Percentiles rank a stretch among this genome's conserved stretches.
These are phyloP conservation scores for Chrysosporium queenslandicum DNA, from an alignment of 2,329 filamentous ascomycete species.

Conservation along the genomic window DNA sequence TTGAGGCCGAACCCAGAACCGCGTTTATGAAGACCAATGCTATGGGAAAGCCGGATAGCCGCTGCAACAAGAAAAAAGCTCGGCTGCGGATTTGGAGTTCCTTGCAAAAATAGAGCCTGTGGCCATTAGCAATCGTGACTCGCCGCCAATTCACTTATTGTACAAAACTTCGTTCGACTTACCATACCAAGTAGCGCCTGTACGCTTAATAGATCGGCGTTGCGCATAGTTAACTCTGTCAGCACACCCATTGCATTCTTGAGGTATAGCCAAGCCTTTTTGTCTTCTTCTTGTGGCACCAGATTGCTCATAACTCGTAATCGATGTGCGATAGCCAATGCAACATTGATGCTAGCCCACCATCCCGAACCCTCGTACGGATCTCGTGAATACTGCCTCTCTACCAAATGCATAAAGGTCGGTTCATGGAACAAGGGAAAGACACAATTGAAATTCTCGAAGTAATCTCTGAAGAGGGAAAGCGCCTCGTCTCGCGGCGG, in stretches of 20 bases:
- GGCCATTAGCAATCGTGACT: neutral
- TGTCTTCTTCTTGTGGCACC: slow-evolving; percentile 80
- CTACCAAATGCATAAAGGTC: slow-evolving; percentile 95
- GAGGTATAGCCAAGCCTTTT: slow-evolving; percentile 88
- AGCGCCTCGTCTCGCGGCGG: slow-evolving; percentile 80
- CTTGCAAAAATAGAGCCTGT: slow-evolving; percentile 77
- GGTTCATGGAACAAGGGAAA: slow-evolving; percentile 95
- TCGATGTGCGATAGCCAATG: slow-evolving; percentile 83
- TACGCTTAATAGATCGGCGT: slow-evolving; percentile 88
- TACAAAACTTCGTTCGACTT: slow-evolving; percentile 20
- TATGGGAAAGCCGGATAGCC: slow-evolving; percentile 82
- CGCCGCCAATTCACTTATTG: too few species aligned
- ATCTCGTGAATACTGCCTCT: slow-evolving; percentile 83
- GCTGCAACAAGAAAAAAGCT: slow-evolving; percentile 84
- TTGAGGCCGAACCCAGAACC: slow-evolving; percentile 90
- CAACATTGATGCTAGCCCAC: slow-evolving; percentile 96
- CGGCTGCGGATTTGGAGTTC: slow-evolving; percentile 91
- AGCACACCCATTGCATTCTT: slow-evolving; percentile 95
- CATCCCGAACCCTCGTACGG: slow-evolving; percentile 92
- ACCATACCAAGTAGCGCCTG: slow-evolving; percentile 87
- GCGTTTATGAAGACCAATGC: slow-evolving; percentile 88
- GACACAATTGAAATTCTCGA: slow-evolving; percentile 98
- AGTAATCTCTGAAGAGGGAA: slow-evolving; percentile 83
- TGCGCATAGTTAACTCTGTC: slow-evolving; percentile 86
- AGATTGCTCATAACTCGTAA: slow-evolving; percentile 92